Conservation (phyloP, 2,329 filamentous ascomycete genomes). For the Periconia digitata region DNA sequence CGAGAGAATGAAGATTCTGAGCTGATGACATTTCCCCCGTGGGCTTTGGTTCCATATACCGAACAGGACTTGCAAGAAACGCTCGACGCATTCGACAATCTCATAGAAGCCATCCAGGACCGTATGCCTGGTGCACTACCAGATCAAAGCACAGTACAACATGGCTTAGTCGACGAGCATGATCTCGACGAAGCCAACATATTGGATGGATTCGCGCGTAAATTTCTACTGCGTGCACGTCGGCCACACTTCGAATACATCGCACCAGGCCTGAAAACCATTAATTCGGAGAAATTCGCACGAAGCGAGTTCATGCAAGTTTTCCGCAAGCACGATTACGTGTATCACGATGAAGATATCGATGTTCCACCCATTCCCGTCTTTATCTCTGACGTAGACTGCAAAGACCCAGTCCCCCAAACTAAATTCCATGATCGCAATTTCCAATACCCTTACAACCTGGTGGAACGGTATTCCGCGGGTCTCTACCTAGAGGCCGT, state of each 20-base stretch:
- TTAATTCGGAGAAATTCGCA: conserved; percentile 4
- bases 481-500: conserved; percentile 15
- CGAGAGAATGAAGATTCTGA: neutral
- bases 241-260: conserved; percentile 17
- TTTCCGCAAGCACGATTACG: neutral
- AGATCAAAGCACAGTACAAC: neutral
- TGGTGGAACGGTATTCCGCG: conserved; percentile 10
- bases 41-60: conserved; percentile 12
- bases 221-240: conserved; percentile 10
- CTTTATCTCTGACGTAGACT: conserved; percentile 9
- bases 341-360: neutral
- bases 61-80: conserved; percentile 13
- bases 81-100: conserved; percentile 11
- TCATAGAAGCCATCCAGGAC: conserved; percentile 15
- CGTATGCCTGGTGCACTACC: conserved; percentile 1
- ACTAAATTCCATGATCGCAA: neutral
- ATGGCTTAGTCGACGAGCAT: conserved; percentile 5
- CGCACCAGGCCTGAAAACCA: conserved; percentile 15
- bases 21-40: conserved; percentile 10
- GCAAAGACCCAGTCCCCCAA: neutral
- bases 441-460: conserved; percentile 7
- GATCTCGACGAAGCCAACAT: conserved; percentile 5
- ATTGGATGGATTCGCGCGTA: conserved; percentile 9
- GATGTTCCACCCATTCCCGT: conserved; percentile 1
- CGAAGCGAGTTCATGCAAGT: conserved; percentile 10